Percentiles rank a stretch among this genome's conserved stretches.
These are phyloP conservation scores for Astrothelium macrocarpum DNA, from an alignment of 495 filamentous ascomycete species.

Conservation along the genomic window DNA sequence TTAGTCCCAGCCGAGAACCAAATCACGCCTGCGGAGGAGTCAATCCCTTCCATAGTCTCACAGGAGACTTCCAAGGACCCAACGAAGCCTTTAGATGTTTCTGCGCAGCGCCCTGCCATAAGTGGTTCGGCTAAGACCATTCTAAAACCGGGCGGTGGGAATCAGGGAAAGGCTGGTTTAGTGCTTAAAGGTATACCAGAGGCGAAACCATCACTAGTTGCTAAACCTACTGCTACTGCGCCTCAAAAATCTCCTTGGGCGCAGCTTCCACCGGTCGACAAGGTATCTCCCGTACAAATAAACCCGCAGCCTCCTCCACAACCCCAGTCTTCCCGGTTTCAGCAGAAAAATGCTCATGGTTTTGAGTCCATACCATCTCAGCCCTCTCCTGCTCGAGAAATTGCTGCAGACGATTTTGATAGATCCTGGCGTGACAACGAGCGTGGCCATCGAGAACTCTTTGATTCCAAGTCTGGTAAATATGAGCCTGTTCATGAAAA, in stretches of 20 bases:
- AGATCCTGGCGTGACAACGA: slow-evolving; percentile 70
- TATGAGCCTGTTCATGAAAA: slow-evolving; percentile 81
- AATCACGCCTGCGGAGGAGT: slow-evolving; percentile 26
- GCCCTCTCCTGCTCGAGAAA: slow-evolving; percentile 58
- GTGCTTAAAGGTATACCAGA: slow-evolving; percentile 55
- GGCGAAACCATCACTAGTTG: slow-evolving; percentile 66
- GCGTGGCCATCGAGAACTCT: slow-evolving; percentile 62
- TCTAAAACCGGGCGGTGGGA: slow-evolving; percentile 30
- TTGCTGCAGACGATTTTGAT: slow-evolving; percentile 90
- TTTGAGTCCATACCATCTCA: slow-evolving; percentile 38
- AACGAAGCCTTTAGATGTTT: slow-evolving; percentile 9
- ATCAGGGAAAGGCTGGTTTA: slow-evolving; percentile 28
- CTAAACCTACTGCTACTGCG: slow-evolving; percentile 65
- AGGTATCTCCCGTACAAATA: slow-evolving; percentile 56
- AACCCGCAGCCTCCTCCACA: slow-evolving; percentile 16
- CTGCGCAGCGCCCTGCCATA: slow-evolving; percentile 20
- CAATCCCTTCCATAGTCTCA: slow-evolving; percentile 7
- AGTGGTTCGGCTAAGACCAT: slow-evolving; percentile 31
- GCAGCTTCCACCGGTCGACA: slow-evolving; percentile 71
- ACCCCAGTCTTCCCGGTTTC: slow-evolving; percentile 10
- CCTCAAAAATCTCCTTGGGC: slow-evolving; percentile 90
- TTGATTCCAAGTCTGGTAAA: slow-evolving; percentile 85
- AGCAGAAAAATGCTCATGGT: slow-evolving; percentile 24
- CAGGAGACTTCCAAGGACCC: slow-evolving; percentile 4
- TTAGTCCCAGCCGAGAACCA: slow-evolving; percentile 54